Base-by-base conservation (phyloP, 306 rosid genomes). In the Phaseolus lunatus region DNA sequence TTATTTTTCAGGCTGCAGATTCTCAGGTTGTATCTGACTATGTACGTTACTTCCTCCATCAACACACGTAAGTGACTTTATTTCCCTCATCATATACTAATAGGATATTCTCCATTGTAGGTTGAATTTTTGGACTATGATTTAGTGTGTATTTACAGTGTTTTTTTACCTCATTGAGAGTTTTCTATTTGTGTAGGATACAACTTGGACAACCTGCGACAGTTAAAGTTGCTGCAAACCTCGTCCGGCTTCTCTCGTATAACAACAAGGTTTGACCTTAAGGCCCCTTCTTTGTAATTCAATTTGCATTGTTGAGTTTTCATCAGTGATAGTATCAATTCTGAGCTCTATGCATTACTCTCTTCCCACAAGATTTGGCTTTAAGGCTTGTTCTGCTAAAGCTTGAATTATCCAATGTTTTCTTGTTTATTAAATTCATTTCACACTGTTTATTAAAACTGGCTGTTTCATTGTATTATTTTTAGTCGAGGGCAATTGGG, bases 141-240 rank as follows among this genome's bases (percentile, higher is more conserved):
- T 67, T 83, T 13, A 48, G 41, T 52, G 62, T 20, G 18, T 31
- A 48, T 57, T 29, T 61, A 63, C n/a, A 49, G 44, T 47, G 75
- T 19, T 77, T 43, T n/a, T 54, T 48, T 2, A 20, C 49, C 58
- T 75, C 3, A 70, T 68, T 11, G 41, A 13, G 45, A 43, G 66
- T 75, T 80, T 73, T 79, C 19, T 37, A 16, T 72, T 11, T 86
- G 77, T 52, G 14, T 87, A 95, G 99, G 67, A 90, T 96, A 77
- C 99, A 96, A 88, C 92, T 88, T 35, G 98, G 98, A 70, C 98
- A 89, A 80, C 98, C 98, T 78, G 93, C 99, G 12, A 96, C 99
- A 5, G 99, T 96, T 33, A 92, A 96, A 72, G 94, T 91, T 77
- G 91, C 94, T 54, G 99, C 99, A 15, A 96, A 96, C 82, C 98